Base-by-base conservation (phyloP, 2,329 filamentous ascomycete genomes). In the Pseudocercospora musae region DNA sequence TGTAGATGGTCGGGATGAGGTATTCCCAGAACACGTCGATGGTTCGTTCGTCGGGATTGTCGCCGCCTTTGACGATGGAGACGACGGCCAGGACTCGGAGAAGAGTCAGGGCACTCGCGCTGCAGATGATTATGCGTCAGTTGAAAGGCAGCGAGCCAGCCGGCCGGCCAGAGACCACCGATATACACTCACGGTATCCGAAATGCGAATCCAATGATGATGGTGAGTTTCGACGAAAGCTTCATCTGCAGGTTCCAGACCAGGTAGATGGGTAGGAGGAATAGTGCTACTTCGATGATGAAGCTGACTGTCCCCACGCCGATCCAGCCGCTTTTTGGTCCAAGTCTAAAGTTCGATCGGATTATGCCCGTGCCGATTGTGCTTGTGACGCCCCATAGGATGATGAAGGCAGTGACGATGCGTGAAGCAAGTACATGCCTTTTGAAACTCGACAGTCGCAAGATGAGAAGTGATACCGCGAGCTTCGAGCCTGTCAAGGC, bases 401-500 rank as follows among this genome's bases (percentile, higher is more conserved):
- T 29, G n/a, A 65, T 65, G 31, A 60, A 15, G 4, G 40, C 60
- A 1, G 59, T 59, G 53, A 62, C 50, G n/a, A 57, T 53, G 23
- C 57, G 25, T 2, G 63, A 60, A 11, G 63, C 60, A 27, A 54
- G 46, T 3, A 65, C 31, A 44, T 65, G 63, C 10, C 53, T 40
- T n/a, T 65, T 62, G 57, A 62, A 65, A 4, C 57, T 65, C 27
- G 63, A 62, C 15, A 66, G 50, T 25, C 64, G 59, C 48, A 62
- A 20, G 20, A 66, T 60, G 25, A 66, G 64, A 2, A 66, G 53
- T 13, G 64, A 64, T 18, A 66, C 62, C 0, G 64, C 64, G 18
- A 66, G 54, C 23, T 66, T 66, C 25, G 62, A 64, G 5, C 56
- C 60, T n/a, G 55, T 62, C 29, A 66, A 40, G 8, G 64, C 62